Percentiles rank a stretch among this genome's conserved stretches.
These are phyloP conservation scores for Simplicillium aogashimaense DNA, from an alignment of 2,329 filamentous ascomycete species.

Conservation along the genomic window DNA sequence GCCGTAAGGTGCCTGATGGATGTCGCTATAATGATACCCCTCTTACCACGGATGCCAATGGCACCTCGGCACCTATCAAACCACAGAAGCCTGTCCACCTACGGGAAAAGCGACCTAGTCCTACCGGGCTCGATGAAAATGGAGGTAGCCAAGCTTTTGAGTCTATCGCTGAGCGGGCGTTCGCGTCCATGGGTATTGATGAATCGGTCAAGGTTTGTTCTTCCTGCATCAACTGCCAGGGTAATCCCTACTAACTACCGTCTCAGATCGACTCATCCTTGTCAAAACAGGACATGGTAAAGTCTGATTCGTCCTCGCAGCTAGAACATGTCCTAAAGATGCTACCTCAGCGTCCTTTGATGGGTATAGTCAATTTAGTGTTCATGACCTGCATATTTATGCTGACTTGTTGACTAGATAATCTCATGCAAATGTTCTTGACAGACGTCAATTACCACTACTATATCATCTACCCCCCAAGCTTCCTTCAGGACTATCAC, in stretches of 20 bases:
- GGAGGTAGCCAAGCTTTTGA: conserved; percentile 8
- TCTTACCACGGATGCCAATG: conserved; percentile 4
- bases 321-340: conserved; percentile 14
- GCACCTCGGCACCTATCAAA: not conserved
- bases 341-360: conserved; percentile 14
- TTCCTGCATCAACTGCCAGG: not conserved
- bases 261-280: conserved; percentile 4
- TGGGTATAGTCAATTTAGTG: conserved; percentile 10
- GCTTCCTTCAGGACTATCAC: conserved; percentile 18
- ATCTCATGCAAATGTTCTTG: conserved; percentile 17
- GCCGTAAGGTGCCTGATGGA: conserved; percentile 18
- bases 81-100: conserved; percentile 1
- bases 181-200: conserved; percentile 12
- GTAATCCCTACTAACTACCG: not conserved
- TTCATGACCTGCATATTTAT: too few species aligned
- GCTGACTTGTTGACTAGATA: conserved; percentile 10
- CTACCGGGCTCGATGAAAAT: conserved; percentile 1
- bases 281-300: conserved; percentile 10
- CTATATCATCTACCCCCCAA: conserved; percentile 20
- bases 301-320: conserved; percentile 11
- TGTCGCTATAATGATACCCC: conserved; percentile 15
- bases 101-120: not conserved
- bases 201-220: not conserved
- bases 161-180: conserved; percentile 11
- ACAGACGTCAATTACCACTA: conserved; percentile 21